These are phyloP conservation scores for Dactylellina sp. DNA, from an alignment of 2,329 filamentous ascomycete species.

Conservation along the genomic window DNA sequence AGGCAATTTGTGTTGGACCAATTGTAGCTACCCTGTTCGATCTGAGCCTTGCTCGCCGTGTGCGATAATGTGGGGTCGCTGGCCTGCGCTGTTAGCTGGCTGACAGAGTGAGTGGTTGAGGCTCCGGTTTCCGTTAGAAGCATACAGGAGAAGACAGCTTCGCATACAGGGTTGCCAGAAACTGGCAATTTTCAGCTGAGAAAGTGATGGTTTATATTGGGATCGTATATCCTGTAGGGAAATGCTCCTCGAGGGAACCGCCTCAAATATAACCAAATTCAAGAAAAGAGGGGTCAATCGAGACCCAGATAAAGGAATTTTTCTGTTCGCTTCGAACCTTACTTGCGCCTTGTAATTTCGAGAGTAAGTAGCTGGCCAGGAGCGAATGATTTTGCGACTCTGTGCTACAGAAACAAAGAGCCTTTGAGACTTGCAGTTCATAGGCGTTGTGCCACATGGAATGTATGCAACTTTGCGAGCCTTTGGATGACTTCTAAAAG, in stretches of 20 bases:
- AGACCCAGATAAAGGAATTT: neutral
- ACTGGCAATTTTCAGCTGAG: constrained; percentile 4
- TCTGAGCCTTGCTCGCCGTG: constrained; percentile 14
- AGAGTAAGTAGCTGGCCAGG: neutral
- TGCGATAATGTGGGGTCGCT: constrained; percentile 9
- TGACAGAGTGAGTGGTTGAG: no score
- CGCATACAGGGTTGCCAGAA: constrained; percentile 8
- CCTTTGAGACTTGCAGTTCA: constrained; percentile 1
- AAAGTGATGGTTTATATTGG: neutral
- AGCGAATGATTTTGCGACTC: constrained; percentile 1
- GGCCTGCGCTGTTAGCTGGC: neutral
- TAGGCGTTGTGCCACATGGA: constrained; percentile 20
- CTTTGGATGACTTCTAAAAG: neutral
- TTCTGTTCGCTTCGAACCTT: no score
- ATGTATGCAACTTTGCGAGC: neutral
- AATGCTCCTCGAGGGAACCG: neutral
- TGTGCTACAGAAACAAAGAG: neutral
- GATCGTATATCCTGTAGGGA: neutral
- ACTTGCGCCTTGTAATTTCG: neutral
- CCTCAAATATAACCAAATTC: constrained; percentile 1
- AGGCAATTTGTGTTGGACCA: neutral
- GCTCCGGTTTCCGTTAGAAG: neutral
- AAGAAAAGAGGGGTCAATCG: neutral
- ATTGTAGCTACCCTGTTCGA: constrained; percentile 15
- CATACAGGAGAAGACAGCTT: neutral